A percentile compares a stretch with the other conserved stretches of the same genome.
These are phyloP conservation scores for Pythium periplocum DNA, from an alignment of 352 stramenopile species.

Conservation along the genomic window DNA sequence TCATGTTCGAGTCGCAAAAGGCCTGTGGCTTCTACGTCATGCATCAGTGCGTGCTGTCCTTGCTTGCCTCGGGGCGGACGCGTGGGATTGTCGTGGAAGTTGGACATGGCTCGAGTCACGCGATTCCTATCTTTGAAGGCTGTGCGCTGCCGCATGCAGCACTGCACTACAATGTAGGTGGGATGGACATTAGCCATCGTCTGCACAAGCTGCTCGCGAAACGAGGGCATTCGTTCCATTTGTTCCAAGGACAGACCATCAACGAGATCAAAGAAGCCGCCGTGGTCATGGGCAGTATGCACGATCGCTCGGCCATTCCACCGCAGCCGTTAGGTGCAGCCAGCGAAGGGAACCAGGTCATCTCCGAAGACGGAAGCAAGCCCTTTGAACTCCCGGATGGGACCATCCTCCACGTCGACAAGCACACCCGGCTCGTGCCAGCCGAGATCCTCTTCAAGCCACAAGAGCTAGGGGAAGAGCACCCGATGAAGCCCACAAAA, in stretches of 20 bases:
- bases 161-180: constrained; percentile 58
- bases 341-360: constrained; percentile 17
- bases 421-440: constrained; percentile 54
- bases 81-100: constrained; percentile 83
- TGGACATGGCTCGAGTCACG: constrained; percentile 79
- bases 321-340: constrained; percentile 15
- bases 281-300: constrained; percentile 29
- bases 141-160: constrained; percentile 75
- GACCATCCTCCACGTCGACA: constrained; percentile 82
- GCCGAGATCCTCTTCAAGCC: constrained; percentile 84
- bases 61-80: constrained; percentile 85
- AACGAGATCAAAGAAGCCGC: constrained; percentile 83
- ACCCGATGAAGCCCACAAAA: constrained; percentile 52
- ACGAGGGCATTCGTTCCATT: constrained; percentile 61
- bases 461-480: constrained; percentile 91
- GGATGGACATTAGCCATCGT: constrained; percentile 70
- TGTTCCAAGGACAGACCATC: constrained; percentile 67
- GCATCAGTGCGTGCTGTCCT: constrained; percentile 76
- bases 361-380: constrained; percentile 33
- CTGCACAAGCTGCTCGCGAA: constrained; percentile 68
- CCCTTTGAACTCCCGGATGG: constrained; percentile 81
- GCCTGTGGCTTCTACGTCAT: constrained; percentile 82
- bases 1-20: constrained; percentile 85
- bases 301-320: constrained; percentile 18
- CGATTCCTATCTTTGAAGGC: constrained; percentile 84